Base-by-base conservation (phyloP, 2,329 filamentous ascomycete genomes). In the Metarhizium guizhouense region DNA sequence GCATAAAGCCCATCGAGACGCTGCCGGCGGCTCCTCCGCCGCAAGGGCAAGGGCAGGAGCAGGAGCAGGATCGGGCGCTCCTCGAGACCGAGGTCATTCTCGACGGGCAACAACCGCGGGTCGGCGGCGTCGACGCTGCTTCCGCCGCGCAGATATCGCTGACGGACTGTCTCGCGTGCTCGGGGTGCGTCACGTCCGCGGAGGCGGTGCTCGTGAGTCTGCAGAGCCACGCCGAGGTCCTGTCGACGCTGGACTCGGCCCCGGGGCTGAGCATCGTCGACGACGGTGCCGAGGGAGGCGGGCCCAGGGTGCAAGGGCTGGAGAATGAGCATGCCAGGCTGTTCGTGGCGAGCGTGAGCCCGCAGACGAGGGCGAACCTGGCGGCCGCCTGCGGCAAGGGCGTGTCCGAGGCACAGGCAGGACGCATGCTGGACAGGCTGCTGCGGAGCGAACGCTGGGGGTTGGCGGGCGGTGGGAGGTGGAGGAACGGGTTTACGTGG, bases 1-100 rank as follows among this genome's bases (percentile, higher is more conserved):
- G 94, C 74, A 97, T 99, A 72, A 97, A 99, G 68, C 94, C 94
- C 32, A 81, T 99, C 68, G 94, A 99, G 72, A 95, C 90, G 2
- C 82, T 99, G 14, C 93, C 94, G 2, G 72, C 79, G 52, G 78
- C 81, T 25, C 25, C 25, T 25, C 25, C 25, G 25, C 25, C 25
- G 25, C 25, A 25, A 25, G 25, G 25, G 25, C 25, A 25, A 4
- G 25, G 4, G 25, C 25, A 25, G 25, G 25, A 25, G 61, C 59
- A 65, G 60, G 63, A 63, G 58, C 64, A 40, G 14, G 38, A 40
- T 7, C 38, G 3, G 38, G 11, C 34, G 62, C 53, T 60, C 65
- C 51, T 56, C 66, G 79, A 82, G 62, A 88, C 92, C 72, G 91
- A 97, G 82, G 92, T 97, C 60, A 92, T 93, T 55, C 92, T 93